Percentiles rank a stretch among this genome's conserved stretches.
phyloP scores from a whole-genome alignment of 2,329 filamentous ascomycete species.

The Pestalotiopsis sp. region DNA sequence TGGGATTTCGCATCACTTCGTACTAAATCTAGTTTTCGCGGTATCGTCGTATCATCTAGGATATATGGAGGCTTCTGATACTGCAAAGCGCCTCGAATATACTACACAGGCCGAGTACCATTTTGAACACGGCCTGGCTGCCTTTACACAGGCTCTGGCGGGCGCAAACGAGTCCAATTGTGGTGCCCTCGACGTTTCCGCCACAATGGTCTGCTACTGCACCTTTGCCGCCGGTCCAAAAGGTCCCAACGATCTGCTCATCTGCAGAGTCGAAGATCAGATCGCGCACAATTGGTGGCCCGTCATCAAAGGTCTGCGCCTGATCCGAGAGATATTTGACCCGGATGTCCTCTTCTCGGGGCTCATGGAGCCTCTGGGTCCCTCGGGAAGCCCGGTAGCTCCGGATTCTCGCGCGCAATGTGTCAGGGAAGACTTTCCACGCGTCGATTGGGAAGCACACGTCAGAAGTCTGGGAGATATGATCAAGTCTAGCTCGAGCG shows the following conservation, averaged over 20 bases:
- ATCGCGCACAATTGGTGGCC: slow-evolving; percentile 1
- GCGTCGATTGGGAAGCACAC: neutral
- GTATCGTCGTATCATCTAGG: slow-evolving; percentile 30
- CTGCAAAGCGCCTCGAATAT: slow-evolving; percentile 16
- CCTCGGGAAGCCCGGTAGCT: neutral
- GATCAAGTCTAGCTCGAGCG: neutral
- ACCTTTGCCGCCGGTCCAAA: slow-evolving; percentile 33
- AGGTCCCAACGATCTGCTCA: slow-evolving; percentile 28
- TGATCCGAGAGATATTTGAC: slow-evolving; percentile 10
- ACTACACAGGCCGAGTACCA: slow-evolving; percentile 27
- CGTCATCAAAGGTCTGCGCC: slow-evolving; percentile 14
- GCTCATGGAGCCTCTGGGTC: neutral
- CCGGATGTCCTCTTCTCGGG: slow-evolving; percentile 14
- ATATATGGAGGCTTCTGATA: slow-evolving; percentile 16
- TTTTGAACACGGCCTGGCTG: slow-evolving; percentile 26
- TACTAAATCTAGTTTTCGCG: slow-evolving; percentile 31
- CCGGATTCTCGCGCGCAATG: neutral
- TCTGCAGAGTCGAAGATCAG: slow-evolving; percentile 26
- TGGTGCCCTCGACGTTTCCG: slow-evolving; percentile 31
- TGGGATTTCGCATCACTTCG: slow-evolving; percentile 29
- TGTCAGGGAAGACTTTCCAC: neutral
- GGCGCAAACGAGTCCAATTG: slow-evolving; percentile 29
- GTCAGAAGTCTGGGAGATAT: neutral
- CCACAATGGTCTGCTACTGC: slow-evolving; percentile 31
- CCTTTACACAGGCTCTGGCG: slow-evolving; percentile 26